phyloP scores from a whole-genome alignment of 2,329 filamentous ascomycete species.

The Aspergillus pseudonomiae region DNA sequence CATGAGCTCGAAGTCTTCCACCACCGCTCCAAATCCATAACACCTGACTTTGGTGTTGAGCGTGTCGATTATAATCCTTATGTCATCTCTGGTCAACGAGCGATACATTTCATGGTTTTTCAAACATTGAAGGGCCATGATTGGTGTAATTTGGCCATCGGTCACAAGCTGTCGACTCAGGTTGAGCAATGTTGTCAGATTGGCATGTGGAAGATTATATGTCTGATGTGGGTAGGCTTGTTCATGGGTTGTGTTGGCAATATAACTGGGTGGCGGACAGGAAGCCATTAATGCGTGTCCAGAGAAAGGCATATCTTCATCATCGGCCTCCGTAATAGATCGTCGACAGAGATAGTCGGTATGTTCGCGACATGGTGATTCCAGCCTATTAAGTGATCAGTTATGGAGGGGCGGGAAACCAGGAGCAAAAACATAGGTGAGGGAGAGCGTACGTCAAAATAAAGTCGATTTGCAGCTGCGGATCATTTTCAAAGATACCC shows the following conservation, averaged over 20 bases:
- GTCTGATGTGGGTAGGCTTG: conserved; percentile 69
- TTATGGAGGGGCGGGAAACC: background rate
- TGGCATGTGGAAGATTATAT: conserved; percentile 75
- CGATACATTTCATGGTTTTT: conserved; percentile 69
- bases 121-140: conserved; percentile 91
- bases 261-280: conserved; percentile 73
- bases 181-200: conserved; percentile 80
- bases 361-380: conserved; percentile 52
- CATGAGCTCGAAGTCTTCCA: conserved; percentile 66
- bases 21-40: conserved; percentile 77
- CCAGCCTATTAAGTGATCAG: conserved; percentile 49
- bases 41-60: conserved; percentile 82
- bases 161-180: conserved; percentile 80
- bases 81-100: conserved; percentile 69
- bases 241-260: conserved; percentile 55
- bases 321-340: conserved; percentile 57
- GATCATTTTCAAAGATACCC: conserved; percentile 48
- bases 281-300: conserved; percentile 94
- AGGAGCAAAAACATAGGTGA: background rate
- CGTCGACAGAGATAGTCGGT: conserved; percentile 92
- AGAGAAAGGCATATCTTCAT: conserved; percentile 65
- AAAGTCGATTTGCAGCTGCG: conserved; percentile 52
- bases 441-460: conserved; percentile 46
- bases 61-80: conserved; percentile 71
- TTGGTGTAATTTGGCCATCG: conserved; percentile 82